Percentiles rank a stretch among this genome's conserved stretches.
These are phyloP conservation scores for Fusarium algeriense DNA, from an alignment of 2,329 filamentous ascomycete species.

Conservation along the genomic window DNA sequence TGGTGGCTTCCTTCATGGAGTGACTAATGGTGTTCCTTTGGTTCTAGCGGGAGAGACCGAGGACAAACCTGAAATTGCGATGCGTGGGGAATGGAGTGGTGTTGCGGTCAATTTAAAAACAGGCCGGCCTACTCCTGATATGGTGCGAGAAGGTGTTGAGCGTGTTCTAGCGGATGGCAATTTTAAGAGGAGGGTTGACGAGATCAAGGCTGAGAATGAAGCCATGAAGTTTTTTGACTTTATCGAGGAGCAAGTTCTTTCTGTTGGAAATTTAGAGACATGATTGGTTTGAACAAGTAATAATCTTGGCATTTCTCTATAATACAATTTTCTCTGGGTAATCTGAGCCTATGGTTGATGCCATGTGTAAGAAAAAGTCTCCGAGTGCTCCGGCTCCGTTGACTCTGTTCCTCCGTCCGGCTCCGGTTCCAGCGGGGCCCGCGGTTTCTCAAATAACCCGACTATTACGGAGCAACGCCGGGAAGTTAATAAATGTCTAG, in stretches of 20 bases:
- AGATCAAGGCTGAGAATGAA: conserved; percentile 52
- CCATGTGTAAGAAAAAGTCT: conserved; percentile 5
- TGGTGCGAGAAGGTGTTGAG: conserved; percentile 50
- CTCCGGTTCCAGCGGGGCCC: conserved; percentile 30
- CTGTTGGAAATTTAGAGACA: background rate
- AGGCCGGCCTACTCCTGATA: conserved; percentile 47
- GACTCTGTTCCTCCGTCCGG: conserved; percentile 17
- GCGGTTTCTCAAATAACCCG: conserved; percentile 28
- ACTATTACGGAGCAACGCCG: background rate
- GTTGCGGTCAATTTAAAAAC: conserved; percentile 60
- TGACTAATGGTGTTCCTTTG: conserved; percentile 61
- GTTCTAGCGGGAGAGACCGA: conserved; percentile 58
- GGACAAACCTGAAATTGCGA: conserved; percentile 58
- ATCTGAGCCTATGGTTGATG: background rate
- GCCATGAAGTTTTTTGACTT: conserved; percentile 43
- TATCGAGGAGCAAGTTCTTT: conserved; percentile 42
- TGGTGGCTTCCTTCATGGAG: conserved; percentile 59
- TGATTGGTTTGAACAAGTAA: background rate
- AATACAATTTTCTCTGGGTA: background rate
- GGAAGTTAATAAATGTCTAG: background rate
- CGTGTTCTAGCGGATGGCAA: conserved; percentile 47
- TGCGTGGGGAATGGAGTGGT: conserved; percentile 58
- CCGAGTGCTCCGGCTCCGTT: background rate
- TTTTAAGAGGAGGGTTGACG: conserved; percentile 50
- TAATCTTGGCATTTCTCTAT: background rate